phyloP scores from a whole-genome alignment of 169 alveolate species.

The Gregarina niphandrodes region DNA sequence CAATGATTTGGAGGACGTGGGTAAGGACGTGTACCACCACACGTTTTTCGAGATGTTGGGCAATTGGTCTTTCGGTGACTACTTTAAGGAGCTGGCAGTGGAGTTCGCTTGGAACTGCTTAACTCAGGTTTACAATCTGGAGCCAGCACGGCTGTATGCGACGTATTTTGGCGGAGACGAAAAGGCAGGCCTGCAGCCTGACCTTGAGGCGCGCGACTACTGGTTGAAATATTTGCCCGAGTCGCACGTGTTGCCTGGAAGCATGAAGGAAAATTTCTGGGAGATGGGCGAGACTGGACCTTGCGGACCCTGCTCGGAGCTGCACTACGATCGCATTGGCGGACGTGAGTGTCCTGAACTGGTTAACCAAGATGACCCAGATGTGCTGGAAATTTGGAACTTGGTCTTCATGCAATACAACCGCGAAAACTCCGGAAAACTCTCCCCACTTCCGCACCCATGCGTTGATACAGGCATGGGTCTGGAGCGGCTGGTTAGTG shows the following conservation, averaged over 20 bases:
- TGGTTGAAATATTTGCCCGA: slow-evolving; percentile 61
- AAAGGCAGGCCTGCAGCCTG: slow-evolving; percentile 47
- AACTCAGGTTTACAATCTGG: slow-evolving; percentile 51
- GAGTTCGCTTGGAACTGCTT: slow-evolving; percentile 68
- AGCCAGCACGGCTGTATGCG: slow-evolving; percentile 46
- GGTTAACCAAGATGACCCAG: slow-evolving; percentile 70
- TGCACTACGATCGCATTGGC: slow-evolving; percentile 68
- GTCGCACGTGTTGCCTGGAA: slow-evolving; percentile 14
- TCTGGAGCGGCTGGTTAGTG: slow-evolving; percentile 64
- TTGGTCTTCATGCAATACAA: slow-evolving; percentile 75
- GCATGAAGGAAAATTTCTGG: slow-evolving; percentile 73
- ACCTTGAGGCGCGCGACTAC: slow-evolving; percentile 47
- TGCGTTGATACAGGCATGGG: slow-evolving; percentile 83
- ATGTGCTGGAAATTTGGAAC: slow-evolving; percentile 77
- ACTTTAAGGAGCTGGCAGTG: slow-evolving; percentile 67
- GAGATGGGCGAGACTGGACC: slow-evolving; percentile 91
- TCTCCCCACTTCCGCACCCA: slow-evolving; percentile 54
- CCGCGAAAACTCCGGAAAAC: slow-evolving; percentile 48
- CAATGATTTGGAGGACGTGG: slow-evolving; percentile 71
- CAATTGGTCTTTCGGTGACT: slow-evolving; percentile 80
- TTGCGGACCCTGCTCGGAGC: slow-evolving; percentile 84
- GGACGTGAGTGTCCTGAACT: slow-evolving; percentile 58
- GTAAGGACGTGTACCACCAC: slow-evolving; percentile 75
- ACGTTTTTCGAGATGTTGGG: slow-evolving; percentile 87
- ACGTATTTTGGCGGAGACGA: slow-evolving; percentile 78